These are phyloP conservation scores for Exophiala viscosa DNA, from an alignment of 2,329 filamentous ascomycete species.

Conservation along the genomic window DNA sequence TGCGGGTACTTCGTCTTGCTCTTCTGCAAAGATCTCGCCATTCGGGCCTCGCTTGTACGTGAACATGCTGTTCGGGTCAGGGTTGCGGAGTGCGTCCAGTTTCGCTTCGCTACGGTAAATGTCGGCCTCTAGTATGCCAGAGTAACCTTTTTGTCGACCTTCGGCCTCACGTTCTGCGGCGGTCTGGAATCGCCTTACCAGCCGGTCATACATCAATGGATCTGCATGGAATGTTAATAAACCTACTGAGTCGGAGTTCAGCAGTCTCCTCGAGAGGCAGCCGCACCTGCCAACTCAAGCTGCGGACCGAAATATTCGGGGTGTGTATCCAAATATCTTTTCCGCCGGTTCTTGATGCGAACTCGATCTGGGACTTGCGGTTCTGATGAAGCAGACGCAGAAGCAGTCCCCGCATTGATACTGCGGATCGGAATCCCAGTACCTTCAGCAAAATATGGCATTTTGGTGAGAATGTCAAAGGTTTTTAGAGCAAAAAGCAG, in stretches of 20 bases:
- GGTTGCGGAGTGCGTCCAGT: slow-evolving; percentile 58
- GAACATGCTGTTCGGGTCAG: slow-evolving; percentile 49
- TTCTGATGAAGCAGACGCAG: slow-evolving; percentile 7
- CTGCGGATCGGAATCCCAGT: slow-evolving; percentile 17
- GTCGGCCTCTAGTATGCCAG: slow-evolving; percentile 72
- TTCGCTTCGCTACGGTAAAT: slow-evolving; percentile 73
- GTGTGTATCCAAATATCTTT: slow-evolving; percentile 69
- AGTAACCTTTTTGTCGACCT: slow-evolving; percentile 70
- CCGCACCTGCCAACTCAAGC: slow-evolving; percentile 59
- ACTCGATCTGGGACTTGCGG: slow-evolving; percentile 38
- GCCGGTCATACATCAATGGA: slow-evolving; percentile 75
- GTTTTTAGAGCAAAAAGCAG: too few relatives aligned
- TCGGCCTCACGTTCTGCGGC: slow-evolving; percentile 44
- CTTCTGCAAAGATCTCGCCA: slow-evolving; percentile 57
- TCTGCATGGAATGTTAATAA: slow-evolving; percentile 44
- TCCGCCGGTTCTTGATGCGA: slow-evolving; percentile 68
- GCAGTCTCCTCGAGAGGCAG: slow-evolving; percentile 26
- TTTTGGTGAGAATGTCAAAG: not conserved
- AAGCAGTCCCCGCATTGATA: slow-evolving; percentile 11
- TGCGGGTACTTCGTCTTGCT: slow-evolving; percentile 54
- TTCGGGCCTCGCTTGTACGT: slow-evolving; percentile 50
- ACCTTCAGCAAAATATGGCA: slow-evolving; percentile 19
- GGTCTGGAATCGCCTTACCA: slow-evolving; percentile 58
- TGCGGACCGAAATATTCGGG: slow-evolving; percentile 66
- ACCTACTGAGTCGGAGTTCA: slow-evolving; percentile 5